A percentile compares a stretch with the other conserved stretches of the same genome.
Conservation (phyloP, 352 stramenopile genomes). For the Blastocystis sp. region DNA sequence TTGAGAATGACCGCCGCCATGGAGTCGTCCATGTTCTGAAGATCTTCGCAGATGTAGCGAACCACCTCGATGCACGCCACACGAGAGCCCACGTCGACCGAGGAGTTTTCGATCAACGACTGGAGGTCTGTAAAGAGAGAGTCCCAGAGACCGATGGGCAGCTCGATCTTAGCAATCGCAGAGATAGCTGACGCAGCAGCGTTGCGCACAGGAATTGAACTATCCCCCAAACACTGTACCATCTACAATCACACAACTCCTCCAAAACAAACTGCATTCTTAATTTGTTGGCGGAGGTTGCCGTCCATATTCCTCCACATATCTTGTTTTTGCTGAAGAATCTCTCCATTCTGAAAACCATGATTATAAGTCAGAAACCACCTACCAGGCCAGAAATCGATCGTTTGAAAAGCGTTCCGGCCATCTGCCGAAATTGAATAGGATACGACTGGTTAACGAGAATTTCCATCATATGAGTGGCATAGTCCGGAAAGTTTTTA, state of each 20-base stretch:
- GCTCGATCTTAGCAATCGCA: constrained; percentile 49
- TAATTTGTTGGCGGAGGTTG: not conserved
- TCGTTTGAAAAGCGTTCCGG: constrained; percentile 26
- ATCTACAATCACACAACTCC: not conserved
- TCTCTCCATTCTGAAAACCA: not conserved
- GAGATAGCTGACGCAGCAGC: constrained; percentile 47
- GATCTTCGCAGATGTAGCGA: constrained; percentile 57
- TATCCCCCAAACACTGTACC: not conserved
- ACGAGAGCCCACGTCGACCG: not conserved
- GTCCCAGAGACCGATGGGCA: constrained; percentile 35
- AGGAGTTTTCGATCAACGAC: not conserved
- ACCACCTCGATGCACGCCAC: constrained; percentile 23
- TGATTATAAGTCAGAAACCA: not conserved
- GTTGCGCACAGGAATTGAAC: not conserved
- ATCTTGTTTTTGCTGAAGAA: not conserved
- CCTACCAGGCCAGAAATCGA: constrained; percentile 33
- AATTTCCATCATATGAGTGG: constrained; percentile 15
- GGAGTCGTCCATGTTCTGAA: not conserved
- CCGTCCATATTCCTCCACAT: not conserved
- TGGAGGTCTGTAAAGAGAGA: constrained; percentile 2
- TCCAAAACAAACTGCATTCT: not conserved
- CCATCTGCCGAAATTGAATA: not conserved
- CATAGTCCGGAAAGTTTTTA: constrained; percentile 10
- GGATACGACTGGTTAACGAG: not conserved
- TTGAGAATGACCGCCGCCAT: not conserved